Evolutionary conservation across 176 grass and related monocot genomes (phyloP).

Genomic region (Bothriochloa decipiens): DNA sequence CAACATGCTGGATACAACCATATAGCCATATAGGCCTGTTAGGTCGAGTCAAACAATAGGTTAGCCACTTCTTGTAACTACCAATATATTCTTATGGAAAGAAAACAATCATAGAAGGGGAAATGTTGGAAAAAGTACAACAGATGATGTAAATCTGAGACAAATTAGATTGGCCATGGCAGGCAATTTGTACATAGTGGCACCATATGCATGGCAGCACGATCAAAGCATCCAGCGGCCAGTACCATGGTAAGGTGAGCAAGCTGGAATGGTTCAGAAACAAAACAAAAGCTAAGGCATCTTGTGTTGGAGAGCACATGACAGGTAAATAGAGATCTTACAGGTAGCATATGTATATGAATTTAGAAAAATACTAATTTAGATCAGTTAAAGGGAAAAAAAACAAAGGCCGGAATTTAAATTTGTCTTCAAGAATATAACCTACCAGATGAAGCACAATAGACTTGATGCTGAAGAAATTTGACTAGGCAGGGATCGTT

Average conservation of each 20-base stretch:
- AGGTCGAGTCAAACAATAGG: no score
- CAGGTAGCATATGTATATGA: neutral
- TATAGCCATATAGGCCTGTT: no score
- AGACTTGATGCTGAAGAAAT: neutral
- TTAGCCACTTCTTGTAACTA: no score
- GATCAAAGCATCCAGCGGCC: neutral
- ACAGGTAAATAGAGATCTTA: neutral
- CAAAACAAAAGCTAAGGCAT: neutral
- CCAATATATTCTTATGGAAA: no score
- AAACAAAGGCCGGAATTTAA: neutral
- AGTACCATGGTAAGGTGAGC: neutral
- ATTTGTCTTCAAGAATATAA: neutral
- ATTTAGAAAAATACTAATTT: neutral
- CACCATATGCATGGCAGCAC: neutral
- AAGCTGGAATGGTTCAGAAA: conserved; percentile 1
- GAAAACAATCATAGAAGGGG: no score
- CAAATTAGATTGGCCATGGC: neutral
- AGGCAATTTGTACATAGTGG: neutral
- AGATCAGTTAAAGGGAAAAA: neutral
- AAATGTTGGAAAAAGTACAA: no score
- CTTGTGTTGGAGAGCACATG: neutral
- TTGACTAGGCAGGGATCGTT: neutral
- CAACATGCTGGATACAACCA: no score
- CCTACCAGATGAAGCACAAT: neutral
- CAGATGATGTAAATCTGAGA: no score